These are phyloP conservation scores for Citrullus amarus DNA, from an alignment of 306 rosid genomes.

Conservation along the genomic window DNA sequence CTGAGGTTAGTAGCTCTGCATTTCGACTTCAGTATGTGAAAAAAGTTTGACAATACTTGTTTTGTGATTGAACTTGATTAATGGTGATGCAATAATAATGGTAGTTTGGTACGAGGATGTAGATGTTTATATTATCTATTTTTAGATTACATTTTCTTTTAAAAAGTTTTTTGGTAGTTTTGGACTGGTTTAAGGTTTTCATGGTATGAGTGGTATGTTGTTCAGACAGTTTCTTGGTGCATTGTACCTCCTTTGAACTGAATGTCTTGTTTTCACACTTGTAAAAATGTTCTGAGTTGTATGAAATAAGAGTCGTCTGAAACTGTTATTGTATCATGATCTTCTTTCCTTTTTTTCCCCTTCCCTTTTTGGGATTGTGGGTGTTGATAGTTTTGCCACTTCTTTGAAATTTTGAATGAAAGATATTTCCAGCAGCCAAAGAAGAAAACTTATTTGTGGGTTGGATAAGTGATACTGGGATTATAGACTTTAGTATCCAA, in stretches of 20 bases:
- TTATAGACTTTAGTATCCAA: not conserved
- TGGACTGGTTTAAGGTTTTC: not conserved
- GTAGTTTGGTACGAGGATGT: not conserved
- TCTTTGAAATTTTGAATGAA: not conserved
- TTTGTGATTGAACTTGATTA: not conserved
- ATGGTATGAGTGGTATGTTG: not conserved
- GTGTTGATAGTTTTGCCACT: not conserved
- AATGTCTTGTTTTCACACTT: not conserved
- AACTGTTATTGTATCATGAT: not conserved
- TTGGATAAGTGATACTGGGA: not conserved
- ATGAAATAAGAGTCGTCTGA: not conserved
- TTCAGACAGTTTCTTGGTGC: not conserved
- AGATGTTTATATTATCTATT: not conserved
- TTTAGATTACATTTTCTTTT: not conserved
- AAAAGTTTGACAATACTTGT: not conserved
- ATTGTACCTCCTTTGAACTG: not conserved
- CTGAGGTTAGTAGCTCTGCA: slow-evolving; percentile 47
- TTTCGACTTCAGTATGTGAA: not conserved
- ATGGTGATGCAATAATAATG: not conserved
- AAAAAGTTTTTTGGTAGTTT: too few relatives aligned
- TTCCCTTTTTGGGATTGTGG: not conserved
- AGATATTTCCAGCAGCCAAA: not conserved
- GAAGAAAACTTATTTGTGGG: not conserved
- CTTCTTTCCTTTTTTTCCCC: not conserved
- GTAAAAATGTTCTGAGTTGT: not conserved